Conservation (phyloP, 257 asterid genomes). For the Solanum pennellii region DNA sequence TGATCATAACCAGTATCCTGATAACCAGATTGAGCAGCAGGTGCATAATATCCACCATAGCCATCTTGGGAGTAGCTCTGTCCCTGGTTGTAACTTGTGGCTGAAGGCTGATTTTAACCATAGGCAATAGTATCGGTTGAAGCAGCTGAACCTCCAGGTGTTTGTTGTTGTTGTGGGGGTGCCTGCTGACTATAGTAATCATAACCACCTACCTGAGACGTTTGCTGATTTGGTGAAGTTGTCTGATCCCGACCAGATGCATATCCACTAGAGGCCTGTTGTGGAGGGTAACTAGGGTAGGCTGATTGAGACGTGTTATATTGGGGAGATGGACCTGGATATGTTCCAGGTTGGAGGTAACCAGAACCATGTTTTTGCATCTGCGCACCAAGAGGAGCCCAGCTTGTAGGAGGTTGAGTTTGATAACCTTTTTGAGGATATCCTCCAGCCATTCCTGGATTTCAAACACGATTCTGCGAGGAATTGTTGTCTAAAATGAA, state of each 20-base stretch:
- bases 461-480: slow-evolving; percentile 82
- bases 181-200: slow-evolving; percentile 76
- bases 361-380: slow-evolving; percentile 74
- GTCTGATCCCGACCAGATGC: slow-evolving; percentile 74
- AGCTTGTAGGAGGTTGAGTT: slow-evolving; percentile 59
- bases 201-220: slow-evolving; percentile 45
- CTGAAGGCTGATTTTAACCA: slow-evolving; percentile 35
- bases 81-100: slow-evolving; percentile 56
- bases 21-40: slow-evolving; percentile 44
- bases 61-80: slow-evolving; percentile 72
- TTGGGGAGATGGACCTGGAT: slow-evolving; percentile 60
- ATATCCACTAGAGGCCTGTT: slow-evolving; percentile 55
- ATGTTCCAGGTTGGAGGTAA: slow-evolving; percentile 60
- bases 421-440: slow-evolving; percentile 85
- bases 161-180: slow-evolving; percentile 49
- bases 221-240: slow-evolving; percentile 37
- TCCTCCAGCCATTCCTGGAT: slow-evolving; percentile 53
- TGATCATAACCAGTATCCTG: slow-evolving; percentile 60
- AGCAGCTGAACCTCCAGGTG: slow-evolving; percentile 32
- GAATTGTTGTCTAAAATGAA: slow-evolving; percentile 34
- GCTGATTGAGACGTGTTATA: slow-evolving; percentile 48
- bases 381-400: slow-evolving; percentile 60
- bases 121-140: slow-evolving; percentile 32
- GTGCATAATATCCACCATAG: slow-evolving; percentile 48
- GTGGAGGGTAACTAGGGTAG: slow-evolving; percentile 60